phyloP scores from a whole-genome alignment of 1,284 basidiomycete genomes.

The Pseudozyma hubeiensis region DNA sequence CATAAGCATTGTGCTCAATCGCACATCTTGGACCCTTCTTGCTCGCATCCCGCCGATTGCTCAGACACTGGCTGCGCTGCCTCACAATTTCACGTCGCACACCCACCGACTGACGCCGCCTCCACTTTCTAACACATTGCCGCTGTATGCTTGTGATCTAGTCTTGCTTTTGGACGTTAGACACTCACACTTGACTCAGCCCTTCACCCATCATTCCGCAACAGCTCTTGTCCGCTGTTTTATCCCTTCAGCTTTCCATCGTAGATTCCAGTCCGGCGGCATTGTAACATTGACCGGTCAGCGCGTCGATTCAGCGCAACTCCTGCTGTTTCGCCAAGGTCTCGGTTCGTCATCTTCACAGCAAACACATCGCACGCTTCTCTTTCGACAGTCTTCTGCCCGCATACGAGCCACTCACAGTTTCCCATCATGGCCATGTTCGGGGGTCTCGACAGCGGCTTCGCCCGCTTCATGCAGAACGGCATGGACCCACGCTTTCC shows the following conservation, averaged over 20 bases:
- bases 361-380: no score
- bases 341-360: no score
- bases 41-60: background rate
- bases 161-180: background rate
- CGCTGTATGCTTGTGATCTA: background rate
- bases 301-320: no score
- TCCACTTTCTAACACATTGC: no score
- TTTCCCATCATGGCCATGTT: slow-evolving; percentile 32
- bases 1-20: slow-evolving; percentile 7
- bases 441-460: slow-evolving; percentile 38
- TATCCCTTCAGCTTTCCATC: no score
- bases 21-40: slow-evolving; percentile 10
- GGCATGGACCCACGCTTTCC: slow-evolving; percentile 57
- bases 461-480: slow-evolving; percentile 48
- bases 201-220: background rate
- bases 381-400: no score
- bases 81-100: background rate
- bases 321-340: no score
- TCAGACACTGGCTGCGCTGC: background rate
- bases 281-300: no score
- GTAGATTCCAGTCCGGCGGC: no score
- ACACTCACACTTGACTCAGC: background rate
- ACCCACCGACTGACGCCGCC: no score
- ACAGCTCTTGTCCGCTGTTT: no score
- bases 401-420: no score